Conservation (phyloP, 2,329 filamentous ascomycete species). For the Fusarium sulawesiense region DNA sequence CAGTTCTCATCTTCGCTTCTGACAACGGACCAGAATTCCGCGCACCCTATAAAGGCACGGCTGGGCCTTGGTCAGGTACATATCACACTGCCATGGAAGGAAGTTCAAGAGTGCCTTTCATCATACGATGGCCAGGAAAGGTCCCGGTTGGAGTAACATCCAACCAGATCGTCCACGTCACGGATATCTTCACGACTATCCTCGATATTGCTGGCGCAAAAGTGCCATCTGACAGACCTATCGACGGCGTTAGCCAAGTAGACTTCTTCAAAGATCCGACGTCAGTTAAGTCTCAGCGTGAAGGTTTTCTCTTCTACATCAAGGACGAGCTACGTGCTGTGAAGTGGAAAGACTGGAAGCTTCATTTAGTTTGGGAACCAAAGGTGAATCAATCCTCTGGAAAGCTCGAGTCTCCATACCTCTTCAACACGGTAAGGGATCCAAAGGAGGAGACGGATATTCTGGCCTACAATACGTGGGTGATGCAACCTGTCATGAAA, state of each 20-base stretch:
- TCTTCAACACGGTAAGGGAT: slow-evolving; percentile 49
- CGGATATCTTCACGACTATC: slow-evolving; percentile 49
- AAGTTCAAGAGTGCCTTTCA: slow-evolving; percentile 51
- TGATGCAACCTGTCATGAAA: slow-evolving; percentile 48
- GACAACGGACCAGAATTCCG: slow-evolving; percentile 53
- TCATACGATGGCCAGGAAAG: slow-evolving; percentile 50
- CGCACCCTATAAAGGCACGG: slow-evolving; percentile 48
- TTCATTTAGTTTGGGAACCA: slow-evolving; percentile 51
- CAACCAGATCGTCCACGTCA: slow-evolving; percentile 51
- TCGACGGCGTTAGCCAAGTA: slow-evolving; percentile 49
- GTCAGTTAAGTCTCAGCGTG: slow-evolving; percentile 25
- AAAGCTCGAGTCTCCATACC: slow-evolving; percentile 48
- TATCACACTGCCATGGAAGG: slow-evolving; percentile 54
- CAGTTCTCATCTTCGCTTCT: slow-evolving; percentile 51
- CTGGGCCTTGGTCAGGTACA: slow-evolving; percentile 51
- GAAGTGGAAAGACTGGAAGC: slow-evolving; percentile 53
- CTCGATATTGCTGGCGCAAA: slow-evolving; percentile 40
- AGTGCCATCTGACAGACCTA: slow-evolving; percentile 45
- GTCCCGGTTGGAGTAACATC: slow-evolving; percentile 44
- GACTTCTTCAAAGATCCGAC: slow-evolving; percentile 44
- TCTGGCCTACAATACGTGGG: slow-evolving; percentile 49
- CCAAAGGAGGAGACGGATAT: slow-evolving; percentile 52
- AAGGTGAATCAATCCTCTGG: slow-evolving; percentile 50
- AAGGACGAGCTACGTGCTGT: slow-evolving; percentile 51
- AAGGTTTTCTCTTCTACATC: slow-evolving; percentile 51